Percentiles rank a stretch among this genome's conserved stretches.
These are phyloP conservation scores for Petunia hybrid DNA, from an alignment of 305 asterid species.

Conservation along the genomic window DNA sequence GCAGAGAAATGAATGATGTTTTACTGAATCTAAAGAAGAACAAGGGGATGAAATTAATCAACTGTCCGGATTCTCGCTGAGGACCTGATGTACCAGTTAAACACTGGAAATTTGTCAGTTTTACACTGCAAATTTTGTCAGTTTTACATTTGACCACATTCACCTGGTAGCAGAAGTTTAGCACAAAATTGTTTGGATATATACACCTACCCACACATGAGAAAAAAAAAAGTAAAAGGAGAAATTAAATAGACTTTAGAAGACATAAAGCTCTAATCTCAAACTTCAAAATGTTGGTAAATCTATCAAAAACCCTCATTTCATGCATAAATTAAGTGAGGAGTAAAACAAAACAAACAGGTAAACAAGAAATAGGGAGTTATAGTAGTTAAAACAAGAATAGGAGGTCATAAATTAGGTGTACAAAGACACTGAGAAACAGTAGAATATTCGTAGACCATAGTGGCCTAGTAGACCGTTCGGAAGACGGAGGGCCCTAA, in stretches of 20 bases:
- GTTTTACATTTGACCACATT: slow-evolving; percentile 25
- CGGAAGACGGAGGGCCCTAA: neutral
- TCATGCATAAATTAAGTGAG: slow-evolving; percentile 16
- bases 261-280: neutral
- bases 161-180: slow-evolving; percentile 25
- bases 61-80: slow-evolving; percentile 35
- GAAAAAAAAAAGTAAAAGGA: neutral
- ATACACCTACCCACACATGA: neutral
- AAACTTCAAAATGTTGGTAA: neutral
- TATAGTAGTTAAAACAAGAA: neutral
- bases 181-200: slow-evolving; percentile 20
- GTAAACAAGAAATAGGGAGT: neutral
- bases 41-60: neutral
- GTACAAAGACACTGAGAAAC: neutral
- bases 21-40: slow-evolving; percentile 23
- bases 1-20: slow-evolving; percentile 19
- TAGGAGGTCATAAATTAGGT: neutral
- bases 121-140: slow-evolving; percentile 27
- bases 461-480: neutral
- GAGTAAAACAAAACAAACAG: neutral
- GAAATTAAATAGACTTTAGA: neutral
- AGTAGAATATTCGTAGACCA: neutral
- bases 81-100: neutral
- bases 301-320: neutral
- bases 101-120: slow-evolving; percentile 26